Evolutionary conservation across 441 rosid species (phyloP), one percentile per base, ranked within the genome.

Genomic region (Lepidium campestre): DNA sequence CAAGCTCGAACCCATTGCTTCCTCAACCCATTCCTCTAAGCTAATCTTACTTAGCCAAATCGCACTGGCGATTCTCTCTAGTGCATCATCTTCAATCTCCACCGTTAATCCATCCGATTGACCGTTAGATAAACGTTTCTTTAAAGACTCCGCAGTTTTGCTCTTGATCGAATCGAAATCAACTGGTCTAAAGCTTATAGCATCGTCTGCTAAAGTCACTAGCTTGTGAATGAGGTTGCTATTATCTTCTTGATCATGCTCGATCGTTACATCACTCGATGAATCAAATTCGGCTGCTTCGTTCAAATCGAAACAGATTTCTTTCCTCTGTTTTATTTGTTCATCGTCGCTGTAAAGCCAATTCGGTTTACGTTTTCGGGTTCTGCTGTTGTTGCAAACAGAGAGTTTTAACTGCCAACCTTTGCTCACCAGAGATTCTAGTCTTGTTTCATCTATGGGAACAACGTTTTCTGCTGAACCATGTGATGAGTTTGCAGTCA

Each of bases 231-330:
- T 68, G 7, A 79, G 80, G 75, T 69, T 78, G 3, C 64, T 32
- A 55, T 55, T 40, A 12, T 76, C 83, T 52, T 85, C 99, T 23
- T 78, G 86, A 59, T 89, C 96, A 1, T 85, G 86, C 49, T 94
- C 96, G 6, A 82, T 62, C 0, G 99, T 94, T 27, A 94, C 80
- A 76, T 87, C 97, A 15, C 99, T 94, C 0, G 97, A 93, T 42
- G 91, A 87, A 67, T 57, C 86, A 11, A 70, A 62, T 61, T 83
- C 86, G 0, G 85, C 96, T 3, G 87, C 79, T 73, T 89, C 93
- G 35, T 94, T 94, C 49, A 94, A 78, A 53, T 94, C 99, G 3
- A 94, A 91, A 29, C 88, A 79, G 1, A 83, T 64, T 54, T 87
- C 89, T 72, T 79, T 91, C 75, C 91, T 81, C 47, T 84, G 82